Evolutionary conservation across 352 stramenopile genomes (phyloP), one percentile per base, ranked within the genome.

Genomic region (Globisporangium takayamanum): DNA sequence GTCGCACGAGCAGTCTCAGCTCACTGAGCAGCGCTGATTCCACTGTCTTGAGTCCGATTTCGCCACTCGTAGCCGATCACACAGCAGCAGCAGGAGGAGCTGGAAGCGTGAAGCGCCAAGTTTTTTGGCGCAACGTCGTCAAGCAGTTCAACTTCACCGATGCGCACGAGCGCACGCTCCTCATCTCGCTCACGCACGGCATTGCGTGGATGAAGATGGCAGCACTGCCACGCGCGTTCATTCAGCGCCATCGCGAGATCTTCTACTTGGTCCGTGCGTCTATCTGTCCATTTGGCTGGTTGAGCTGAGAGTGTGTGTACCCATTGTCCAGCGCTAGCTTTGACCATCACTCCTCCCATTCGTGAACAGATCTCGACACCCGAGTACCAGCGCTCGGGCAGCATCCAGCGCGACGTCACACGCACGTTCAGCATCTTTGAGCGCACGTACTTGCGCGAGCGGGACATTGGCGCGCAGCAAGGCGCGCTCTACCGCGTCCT

Each of bases 381-480:
- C 12, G 71, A 88, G 50, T 89, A 94, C 59, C 68, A 83, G 59
- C 78, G 80, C 33, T 92, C 84, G 7, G 74, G 72, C 0, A 70
- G 71, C 39, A 92, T 94, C 57, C 69, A 80, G 65, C 83, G 85
- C 22, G 85, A 94, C 60, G 84, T 94, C 16, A 88, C 83, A 25
- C 83, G 85, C 42, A 94, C 85, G 11, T 94, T 93, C 60, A 90
- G 84, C 51, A 90, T 94, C 59, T 94, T 94, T 53, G 83, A 92
- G 55, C 71, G 70, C 22, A 81, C 70, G 46, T 71, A 67, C 4
- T 49, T 57, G 6, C 51, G 57, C 3, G 64, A 81, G 2, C 57
- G 76, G 22, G 69, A 81, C 48, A 64, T 88, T 11, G 57, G 57
- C 22, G 59, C 72, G 18, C 76, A 88, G 47, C 80, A 94, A 46